Base-by-base conservation (phyloP, 2,329 filamentous ascomycete species). In the Didymella keratinophila region DNA sequence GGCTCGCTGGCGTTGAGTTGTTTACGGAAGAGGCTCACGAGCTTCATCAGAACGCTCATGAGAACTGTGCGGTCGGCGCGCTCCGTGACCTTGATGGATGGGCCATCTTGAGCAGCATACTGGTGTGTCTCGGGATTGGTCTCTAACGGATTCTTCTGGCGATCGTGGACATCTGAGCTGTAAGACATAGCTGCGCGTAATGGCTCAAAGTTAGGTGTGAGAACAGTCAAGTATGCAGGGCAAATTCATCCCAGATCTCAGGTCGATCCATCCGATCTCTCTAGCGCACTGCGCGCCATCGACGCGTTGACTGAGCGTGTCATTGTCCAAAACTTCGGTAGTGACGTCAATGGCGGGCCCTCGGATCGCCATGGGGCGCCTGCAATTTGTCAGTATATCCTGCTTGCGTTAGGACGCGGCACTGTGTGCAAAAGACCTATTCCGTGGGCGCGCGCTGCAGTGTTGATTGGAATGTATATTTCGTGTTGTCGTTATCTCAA, bases 51-150 rank as follows among this genome's bases (percentile, higher is more conserved):
- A 5, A 80, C 27, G 21, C 67, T 52, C 66, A 78, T 81, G 21
- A 78, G 56, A 28, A 73, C 56, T 45, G 76, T 78, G 51, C 78
- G 77, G 25, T 79, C 75, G 48, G 72, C 63, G 54, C 78, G 78
- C 21, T 73, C 69, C 6, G 72, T 76, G 27, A 79, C 55, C 12
- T 66, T 68, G 44, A 80, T 71, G 53, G 67, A 64, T 43, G 56
- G 28, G 41, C 52, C 58, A 30, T 58, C 53, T 14, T 55, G 48
- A 21, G 34, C 55, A 16, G 21, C 46, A 37, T 58, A 50, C 2
- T 47, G 58, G 5, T 53, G 55, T 6, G 42, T 18, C n/a, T 52
- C 47, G 4, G 61, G 23, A 43, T 63, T 57, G 32, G 46, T 45
- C 10, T 32, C 23, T 23, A 39, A 16, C 8, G 34, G 14, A 16